Evolutionary conservation across 1,284 basidiomycete species (phyloP).

Genomic region (Apiotrichum montevideense): DNA sequence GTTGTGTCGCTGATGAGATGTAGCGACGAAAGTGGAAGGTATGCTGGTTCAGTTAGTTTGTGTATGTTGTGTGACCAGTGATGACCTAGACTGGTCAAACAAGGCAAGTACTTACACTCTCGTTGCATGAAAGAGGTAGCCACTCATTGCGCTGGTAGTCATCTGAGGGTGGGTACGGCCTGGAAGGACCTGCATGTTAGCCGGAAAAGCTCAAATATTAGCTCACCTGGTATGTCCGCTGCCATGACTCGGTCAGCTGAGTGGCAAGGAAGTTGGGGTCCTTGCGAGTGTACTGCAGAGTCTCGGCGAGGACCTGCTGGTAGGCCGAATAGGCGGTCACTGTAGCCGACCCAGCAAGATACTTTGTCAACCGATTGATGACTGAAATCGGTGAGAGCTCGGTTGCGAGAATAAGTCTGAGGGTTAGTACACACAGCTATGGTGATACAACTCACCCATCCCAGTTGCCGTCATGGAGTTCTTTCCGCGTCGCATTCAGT

Average conservation of each 20-base stretch:
- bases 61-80: too few species aligned
- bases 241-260: constrained; percentile 78
- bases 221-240: constrained; percentile 75
- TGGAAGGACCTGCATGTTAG: constrained; percentile 62
- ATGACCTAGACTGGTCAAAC: background rate
- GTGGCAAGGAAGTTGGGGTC: constrained; percentile 68
- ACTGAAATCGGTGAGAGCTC: constrained; percentile 83
- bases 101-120: constrained; percentile 61
- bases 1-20: constrained; percentile 27
- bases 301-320: constrained; percentile 70
- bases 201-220: background rate
- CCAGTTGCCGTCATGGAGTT: constrained; percentile 80
- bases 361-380: constrained; percentile 65
- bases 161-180: constrained; percentile 95
- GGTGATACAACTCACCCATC: constrained; percentile 57
- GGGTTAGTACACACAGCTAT: background rate
- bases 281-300: constrained; percentile 65
- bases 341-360: constrained; percentile 75
- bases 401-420: constrained; percentile 71
- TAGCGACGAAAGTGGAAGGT: constrained; percentile 26
- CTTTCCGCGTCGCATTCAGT: constrained; percentile 62
- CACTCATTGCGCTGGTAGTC: constrained; percentile 82
- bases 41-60: constrained; percentile 12
- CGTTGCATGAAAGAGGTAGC: constrained; percentile 75
- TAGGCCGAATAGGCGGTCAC: constrained; percentile 82